phyloP scores from a whole-genome alignment of 208 protist species.

The Acanthamoeba divionensis region DNA sequence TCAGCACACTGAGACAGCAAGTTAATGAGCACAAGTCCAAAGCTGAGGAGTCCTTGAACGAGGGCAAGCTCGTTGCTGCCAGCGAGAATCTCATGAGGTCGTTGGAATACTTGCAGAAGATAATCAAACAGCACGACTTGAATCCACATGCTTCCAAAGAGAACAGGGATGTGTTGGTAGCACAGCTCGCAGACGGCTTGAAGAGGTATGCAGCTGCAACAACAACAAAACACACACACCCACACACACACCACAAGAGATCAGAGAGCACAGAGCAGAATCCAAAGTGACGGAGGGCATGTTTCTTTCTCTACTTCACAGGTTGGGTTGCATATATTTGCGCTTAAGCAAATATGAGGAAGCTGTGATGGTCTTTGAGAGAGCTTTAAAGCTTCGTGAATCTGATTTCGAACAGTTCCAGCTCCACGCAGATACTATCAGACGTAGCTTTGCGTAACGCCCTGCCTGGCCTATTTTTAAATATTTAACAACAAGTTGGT shows the following conservation, averaged over 20 bases:
- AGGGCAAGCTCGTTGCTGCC: too few species aligned
- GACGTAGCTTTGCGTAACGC: background rate
- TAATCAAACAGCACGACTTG: too few species aligned
- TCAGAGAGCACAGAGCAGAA: background rate
- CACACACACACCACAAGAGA: background rate
- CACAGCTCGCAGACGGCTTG: background rate
- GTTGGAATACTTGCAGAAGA: background rate
- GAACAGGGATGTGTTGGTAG: background rate
- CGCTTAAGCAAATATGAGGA: background rate
- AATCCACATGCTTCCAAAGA: background rate
- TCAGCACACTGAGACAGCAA: too few species aligned
- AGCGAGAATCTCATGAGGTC: background rate
- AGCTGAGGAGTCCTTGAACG: too few species aligned
- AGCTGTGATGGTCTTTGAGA: background rate
- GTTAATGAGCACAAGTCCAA: too few species aligned
- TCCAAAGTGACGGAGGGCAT: background rate
- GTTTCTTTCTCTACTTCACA: background rate
- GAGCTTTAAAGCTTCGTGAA: background rate
- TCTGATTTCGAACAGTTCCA: background rate
- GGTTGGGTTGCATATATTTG: constrained; percentile 22
- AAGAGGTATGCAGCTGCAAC: too few species aligned
- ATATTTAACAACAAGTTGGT: too few species aligned
- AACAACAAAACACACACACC: background rate
- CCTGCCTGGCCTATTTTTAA: too few species aligned
- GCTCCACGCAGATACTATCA: background rate